Base-by-base conservation (phyloP, 192 early-diverging fungal species). In the Coemansia sp. region DNA sequence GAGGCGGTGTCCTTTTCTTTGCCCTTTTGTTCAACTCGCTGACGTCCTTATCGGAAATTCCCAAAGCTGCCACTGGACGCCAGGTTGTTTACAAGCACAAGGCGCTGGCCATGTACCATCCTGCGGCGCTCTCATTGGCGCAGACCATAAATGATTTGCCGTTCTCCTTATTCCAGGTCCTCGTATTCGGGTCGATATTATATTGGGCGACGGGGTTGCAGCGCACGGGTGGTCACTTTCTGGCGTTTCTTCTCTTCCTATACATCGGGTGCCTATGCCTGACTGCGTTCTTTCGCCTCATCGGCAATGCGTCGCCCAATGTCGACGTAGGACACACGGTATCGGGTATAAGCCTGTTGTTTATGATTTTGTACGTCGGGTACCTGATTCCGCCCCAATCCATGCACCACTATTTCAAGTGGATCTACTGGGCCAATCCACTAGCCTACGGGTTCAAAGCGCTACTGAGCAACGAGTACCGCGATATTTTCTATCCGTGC, bases 51-150 rank as follows among this genome's bases (percentile, higher is more conserved):
- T 77, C 90, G 4, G 87, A 90, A 63, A 77, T 95, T 14, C 88
- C 92, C n/a, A 74, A 81, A 44, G 85, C 89, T 37, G 82, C 93
- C 45, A 79, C 85, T 24, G 90, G 90, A 42, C 89, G 93, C 29
- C 81, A 87, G n/a, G 85, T 92, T 31, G 70, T 91, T 19, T 87
- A 91, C 75, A 94, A 94, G 67, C 93, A 94, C 76, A 90, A 89
- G 50, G 85, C 83, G 2, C 88, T 88, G 70, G 88, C 88, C 21
- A 68, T 92, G 59, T 71, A 77, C 37, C 72, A 75, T 34, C 78
- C 78, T 3, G 72, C 71, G 0, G 75, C 75, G 0, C 61, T 74
- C 7, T 71, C 77, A 13, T 36, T 73, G 35, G 79, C 69, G 13
- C 64, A 75, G 41, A 66, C 68, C 1, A 14, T 69, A 0, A 67